phyloP scores from a whole-genome alignment of 768 basidiomycete species.

The Mycena belliarum region DNA sequence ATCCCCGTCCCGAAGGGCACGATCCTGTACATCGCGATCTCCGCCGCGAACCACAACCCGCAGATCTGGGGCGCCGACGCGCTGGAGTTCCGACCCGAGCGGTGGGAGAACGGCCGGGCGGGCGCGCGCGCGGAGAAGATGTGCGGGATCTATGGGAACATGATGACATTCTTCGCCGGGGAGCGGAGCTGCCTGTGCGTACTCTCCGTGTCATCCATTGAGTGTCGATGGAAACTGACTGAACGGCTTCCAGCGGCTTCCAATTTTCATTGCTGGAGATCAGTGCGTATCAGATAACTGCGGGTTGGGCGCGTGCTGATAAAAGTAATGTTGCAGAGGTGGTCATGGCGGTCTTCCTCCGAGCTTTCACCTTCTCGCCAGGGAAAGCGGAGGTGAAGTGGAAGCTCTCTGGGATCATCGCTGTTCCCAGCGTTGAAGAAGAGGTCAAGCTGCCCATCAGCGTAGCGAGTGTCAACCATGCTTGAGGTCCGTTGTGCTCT shows the following conservation, averaged over 20 bases:
- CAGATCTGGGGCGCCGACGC: background rate
- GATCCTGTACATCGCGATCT: background rate
- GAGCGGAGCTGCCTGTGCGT: background rate
- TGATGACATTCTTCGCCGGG: background rate
- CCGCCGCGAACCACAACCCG: background rate
- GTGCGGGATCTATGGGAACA: slow-evolving; percentile 1
- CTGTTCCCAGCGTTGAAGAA: background rate
- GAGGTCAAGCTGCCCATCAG: background rate
- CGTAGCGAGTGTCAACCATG: background rate
- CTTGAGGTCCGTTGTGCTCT: background rate
- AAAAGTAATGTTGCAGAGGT: too few relatives aligned
- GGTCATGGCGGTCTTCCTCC: background rate
- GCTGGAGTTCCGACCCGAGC: background rate
- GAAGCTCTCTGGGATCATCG: background rate
- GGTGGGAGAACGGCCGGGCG: background rate
- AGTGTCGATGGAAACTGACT: too few relatives aligned
- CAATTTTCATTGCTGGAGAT: background rate
- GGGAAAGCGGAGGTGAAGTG: background rate
- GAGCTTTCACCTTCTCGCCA: background rate
- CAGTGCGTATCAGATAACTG: too few relatives aligned
- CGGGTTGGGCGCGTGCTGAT: too few relatives aligned
- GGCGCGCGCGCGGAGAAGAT: background rate
- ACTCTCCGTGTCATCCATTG: background rate
- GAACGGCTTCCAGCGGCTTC: background rate
- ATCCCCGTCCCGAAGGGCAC: background rate